A percentile compares a stretch with the other conserved stretches of the same genome.
These are phyloP conservation scores for Chenopodium album DNA, from an alignment of 148 eudicot species.

Conservation along the genomic window DNA sequence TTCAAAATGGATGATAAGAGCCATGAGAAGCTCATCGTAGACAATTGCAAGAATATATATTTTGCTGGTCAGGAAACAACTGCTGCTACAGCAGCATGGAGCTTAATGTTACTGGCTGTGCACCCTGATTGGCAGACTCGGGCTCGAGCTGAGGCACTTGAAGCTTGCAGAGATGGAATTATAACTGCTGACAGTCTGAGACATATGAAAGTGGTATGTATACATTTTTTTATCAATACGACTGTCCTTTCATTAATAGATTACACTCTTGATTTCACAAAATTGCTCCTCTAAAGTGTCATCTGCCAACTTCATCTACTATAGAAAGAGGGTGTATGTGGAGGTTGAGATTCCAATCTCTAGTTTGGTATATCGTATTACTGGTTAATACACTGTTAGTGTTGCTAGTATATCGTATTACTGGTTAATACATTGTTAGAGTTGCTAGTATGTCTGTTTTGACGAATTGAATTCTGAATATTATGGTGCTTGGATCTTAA, in stretches of 20 bases:
- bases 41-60: conserved; percentile 66
- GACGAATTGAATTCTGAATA: too few species aligned
- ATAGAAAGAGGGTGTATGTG: too few species aligned
- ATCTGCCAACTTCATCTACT: too few species aligned
- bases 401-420: too few species aligned
- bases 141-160: conserved; percentile 45
- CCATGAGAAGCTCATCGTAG: conserved; percentile 46
- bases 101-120: conserved; percentile 49
- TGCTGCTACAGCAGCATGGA: conserved; percentile 53
- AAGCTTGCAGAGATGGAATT: conserved; percentile 33
- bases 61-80: conserved; percentile 70
- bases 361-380: too few species aligned
- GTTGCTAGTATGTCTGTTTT: too few species aligned
- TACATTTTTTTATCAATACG: neutral
- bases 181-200: conserved; percentile 38
- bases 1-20: conserved; percentile 16
- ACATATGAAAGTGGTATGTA: conserved; percentile 45
- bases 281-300: too few species aligned
- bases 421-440: too few species aligned
- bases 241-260: neutral
- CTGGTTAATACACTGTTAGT: too few species aligned
- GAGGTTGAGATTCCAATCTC: too few species aligned
- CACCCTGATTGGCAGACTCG: conserved; percentile 66
- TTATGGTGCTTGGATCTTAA: neutral
- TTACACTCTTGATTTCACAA: too few species aligned